phyloP scores from a whole-genome alignment of 1,139 yeast genomes.

The Geotrichum citri-aurantii region DNA sequence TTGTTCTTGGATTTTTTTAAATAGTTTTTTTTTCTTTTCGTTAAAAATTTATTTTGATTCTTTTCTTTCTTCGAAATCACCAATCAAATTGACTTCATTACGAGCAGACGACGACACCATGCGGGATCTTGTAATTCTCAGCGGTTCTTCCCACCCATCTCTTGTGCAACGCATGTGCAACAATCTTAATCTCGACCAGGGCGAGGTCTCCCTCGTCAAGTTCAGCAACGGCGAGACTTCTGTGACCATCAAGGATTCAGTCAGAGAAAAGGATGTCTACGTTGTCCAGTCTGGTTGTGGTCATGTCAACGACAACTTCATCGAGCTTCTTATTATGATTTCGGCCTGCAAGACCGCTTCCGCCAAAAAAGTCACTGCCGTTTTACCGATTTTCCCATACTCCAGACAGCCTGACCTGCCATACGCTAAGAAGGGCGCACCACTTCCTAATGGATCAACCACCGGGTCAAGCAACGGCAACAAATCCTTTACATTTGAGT shows the following conservation, averaged over 20 bases:
- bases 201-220: constrained; percentile 50
- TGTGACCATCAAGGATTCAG: constrained; percentile 74
- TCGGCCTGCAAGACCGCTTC: constrained; percentile 96
- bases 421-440: constrained; percentile 66
- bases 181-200: constrained; percentile 56
- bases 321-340: constrained; percentile 81
- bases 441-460: constrained; percentile 40
- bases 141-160: constrained; percentile 69
- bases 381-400: constrained; percentile 90
- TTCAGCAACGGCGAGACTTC: constrained; percentile 89
- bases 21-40: not conserved
- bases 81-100: not conserved
- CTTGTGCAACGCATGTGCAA: constrained; percentile 59
- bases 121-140: constrained; percentile 72
- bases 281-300: constrained; percentile 74
- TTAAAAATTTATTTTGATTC: not conserved
- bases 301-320: constrained; percentile 82
- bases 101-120: constrained; percentile 32
- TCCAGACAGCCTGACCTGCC: constrained; percentile 96
- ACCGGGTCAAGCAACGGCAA: constrained; percentile 13
- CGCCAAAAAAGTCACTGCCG: constrained; percentile 90
- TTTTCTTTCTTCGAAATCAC: not conserved
- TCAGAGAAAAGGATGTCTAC: constrained; percentile 88
- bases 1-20: too few species aligned
- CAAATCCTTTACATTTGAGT: constrained; percentile 48